Conservation (phyloP, 2,329 filamentous ascomycete genomes). For the Monosporascus sp. region DNA sequence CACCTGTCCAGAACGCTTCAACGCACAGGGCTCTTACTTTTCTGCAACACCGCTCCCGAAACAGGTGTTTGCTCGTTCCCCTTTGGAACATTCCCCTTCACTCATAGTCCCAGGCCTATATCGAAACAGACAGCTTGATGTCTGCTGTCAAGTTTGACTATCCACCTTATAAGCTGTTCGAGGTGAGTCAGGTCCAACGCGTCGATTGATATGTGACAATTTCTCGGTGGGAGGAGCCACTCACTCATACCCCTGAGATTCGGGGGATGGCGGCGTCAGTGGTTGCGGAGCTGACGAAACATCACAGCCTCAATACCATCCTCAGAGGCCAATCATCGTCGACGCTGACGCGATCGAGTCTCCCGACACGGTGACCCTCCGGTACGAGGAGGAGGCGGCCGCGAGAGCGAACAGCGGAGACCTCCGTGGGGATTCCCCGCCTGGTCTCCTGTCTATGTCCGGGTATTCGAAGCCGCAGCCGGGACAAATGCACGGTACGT, state of each 20-base stretch:
- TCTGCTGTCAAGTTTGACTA: slow-evolving; percentile 52
- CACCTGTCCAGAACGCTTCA: not conserved
- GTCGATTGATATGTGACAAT: not conserved
- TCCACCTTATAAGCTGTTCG: slow-evolving; percentile 52
- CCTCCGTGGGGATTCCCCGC: slow-evolving; percentile 52
- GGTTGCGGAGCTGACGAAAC: slow-evolving; percentile 11
- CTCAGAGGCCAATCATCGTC: slow-evolving; percentile 52
- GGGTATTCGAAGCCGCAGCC: slow-evolving; percentile 72
- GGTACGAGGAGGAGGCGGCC: slow-evolving; percentile 50
- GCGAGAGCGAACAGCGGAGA: slow-evolving; percentile 47
- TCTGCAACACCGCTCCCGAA: slow-evolving; percentile 29
- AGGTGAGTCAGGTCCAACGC: slow-evolving; percentile 41
- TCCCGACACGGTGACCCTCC: slow-evolving; percentile 50
- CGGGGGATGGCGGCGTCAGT: not conserved
- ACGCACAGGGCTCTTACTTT: slow-evolving; percentile 13
- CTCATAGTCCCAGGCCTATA: slow-evolving; percentile 13
- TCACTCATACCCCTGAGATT: not conserved
- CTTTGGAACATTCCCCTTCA: slow-evolving; percentile 27
- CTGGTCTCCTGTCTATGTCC: slow-evolving; percentile 67
- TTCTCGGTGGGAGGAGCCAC: not conserved
- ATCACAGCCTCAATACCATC: slow-evolving; percentile 45
- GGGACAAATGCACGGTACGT: slow-evolving; percentile 78
- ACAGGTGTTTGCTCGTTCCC: slow-evolving; percentile 27
- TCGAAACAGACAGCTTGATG: slow-evolving; percentile 43
- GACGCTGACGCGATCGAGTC: slow-evolving; percentile 51